These are phyloP conservation scores for Paramecium sexaurelia DNA, from an alignment of 73 alveolate genomes.

Conservation along the genomic window DNA sequence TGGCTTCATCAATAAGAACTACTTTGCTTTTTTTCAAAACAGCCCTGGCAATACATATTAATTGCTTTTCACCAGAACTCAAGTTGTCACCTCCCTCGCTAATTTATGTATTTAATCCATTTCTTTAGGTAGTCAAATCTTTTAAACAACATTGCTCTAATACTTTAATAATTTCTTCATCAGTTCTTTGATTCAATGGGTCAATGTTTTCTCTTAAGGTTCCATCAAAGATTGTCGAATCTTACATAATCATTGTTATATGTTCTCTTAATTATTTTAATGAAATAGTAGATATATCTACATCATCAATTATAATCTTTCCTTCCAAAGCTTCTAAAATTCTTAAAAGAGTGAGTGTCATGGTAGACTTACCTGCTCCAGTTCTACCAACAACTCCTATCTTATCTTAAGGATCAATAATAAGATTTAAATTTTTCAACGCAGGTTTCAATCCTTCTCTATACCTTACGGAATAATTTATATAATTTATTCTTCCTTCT, in stretches of 20 bases:
- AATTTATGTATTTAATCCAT: constrained; percentile 83
- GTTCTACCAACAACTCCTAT: constrained; percentile 97
- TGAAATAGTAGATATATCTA: constrained; percentile 78
- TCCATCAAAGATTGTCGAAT: constrained; percentile 91
- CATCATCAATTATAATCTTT: constrained; percentile 83
- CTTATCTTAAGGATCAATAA: constrained; percentile 83
- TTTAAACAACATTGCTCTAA: constrained; percentile 81
- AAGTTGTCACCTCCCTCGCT: constrained; percentile 92
- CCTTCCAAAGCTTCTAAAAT: constrained; percentile 87
- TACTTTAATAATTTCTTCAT: constrained; percentile 75
- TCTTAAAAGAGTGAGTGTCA: constrained; percentile 84
- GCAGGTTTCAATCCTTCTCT: constrained; percentile 80
- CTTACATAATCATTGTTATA: constrained; percentile 93
- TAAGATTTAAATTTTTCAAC: constrained; percentile 67
- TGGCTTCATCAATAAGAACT: constrained; percentile 74
- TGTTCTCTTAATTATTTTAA: constrained; percentile 80
- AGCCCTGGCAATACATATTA: constrained; percentile 91
- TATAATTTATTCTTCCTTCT: constrained; percentile 72
- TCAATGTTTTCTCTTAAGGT: constrained; percentile 92
- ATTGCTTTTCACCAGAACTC: constrained; percentile 94
- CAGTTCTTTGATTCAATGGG: constrained; percentile 76
- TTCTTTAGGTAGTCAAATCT: constrained; percentile 74
- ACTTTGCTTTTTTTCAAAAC: constrained; percentile 72
- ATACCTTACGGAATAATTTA: constrained; percentile 75
- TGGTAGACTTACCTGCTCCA: constrained; percentile 97